Base-by-base conservation (phyloP, 495 filamentous ascomycete genomes). In the Penicillium chermesinum region DNA sequence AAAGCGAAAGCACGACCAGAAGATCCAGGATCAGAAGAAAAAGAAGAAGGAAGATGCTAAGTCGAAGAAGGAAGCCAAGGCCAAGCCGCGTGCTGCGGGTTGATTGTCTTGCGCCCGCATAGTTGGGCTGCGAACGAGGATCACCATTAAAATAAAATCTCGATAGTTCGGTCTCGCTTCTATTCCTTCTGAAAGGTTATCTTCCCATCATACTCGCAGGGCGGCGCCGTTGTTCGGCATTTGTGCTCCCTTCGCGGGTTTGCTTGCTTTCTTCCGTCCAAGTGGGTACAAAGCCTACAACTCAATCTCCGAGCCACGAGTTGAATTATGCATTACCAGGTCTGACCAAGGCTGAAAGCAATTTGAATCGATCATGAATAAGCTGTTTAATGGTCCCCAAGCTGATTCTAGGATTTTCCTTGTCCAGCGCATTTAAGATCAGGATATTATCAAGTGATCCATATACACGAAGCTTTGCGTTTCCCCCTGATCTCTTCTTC, bases 1-100 rank as follows among this genome's bases (percentile, higher is more conserved):
- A 58, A 96, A 98, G 79, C 78, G 93, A 59, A 98, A 96, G 75
- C 81, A 91, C 25, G 91, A 95, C 39, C 84, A 87, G 70, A 93
- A 95, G 70, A 68, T 85, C 22, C 87, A 86, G 51, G 86, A 87
- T 55, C 89, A 88, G 67, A 96, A 91, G 73, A 95, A 95, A 76
- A 91, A 89, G 71, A 76, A 87, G 60, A 99, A 95, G 76, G 82
- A 85, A 42, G 88, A 91, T 48, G 85, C 88, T 53, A 84, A 83
- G 64, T 78, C 76, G 43, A 97, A 96, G 75, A 93, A 96, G 66
- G 88, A 87, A 56, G 83, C 85, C 0, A 95, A 95, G 68, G 69
- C 80, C 0, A 95, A 94, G 73, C 87, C 88, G 15, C 89, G 88
- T 63, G 87, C 83, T 32, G 79, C 86, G 20, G 72, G 62, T 27